phyloP scores from a whole-genome alignment of 2,329 filamentous ascomycete genomes.

The Aspergillus sp. region DNA sequence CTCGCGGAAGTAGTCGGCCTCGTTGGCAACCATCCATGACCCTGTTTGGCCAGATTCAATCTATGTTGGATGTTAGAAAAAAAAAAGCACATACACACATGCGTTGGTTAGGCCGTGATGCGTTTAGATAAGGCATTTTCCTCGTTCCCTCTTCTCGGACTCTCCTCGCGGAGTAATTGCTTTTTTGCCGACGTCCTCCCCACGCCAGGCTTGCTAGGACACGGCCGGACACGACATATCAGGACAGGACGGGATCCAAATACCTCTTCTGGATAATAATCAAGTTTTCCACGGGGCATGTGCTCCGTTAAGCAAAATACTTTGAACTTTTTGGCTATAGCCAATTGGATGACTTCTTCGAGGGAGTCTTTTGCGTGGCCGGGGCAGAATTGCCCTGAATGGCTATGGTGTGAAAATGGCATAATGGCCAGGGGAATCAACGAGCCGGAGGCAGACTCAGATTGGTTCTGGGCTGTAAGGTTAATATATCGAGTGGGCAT shows the following conservation, averaged over 20 bases:
- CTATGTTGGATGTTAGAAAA: conserved; percentile 16
- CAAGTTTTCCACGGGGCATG: conserved; percentile 77
- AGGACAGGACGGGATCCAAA: neutral
- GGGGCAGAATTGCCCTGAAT: conserved; percentile 95
- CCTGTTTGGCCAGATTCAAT: conserved; percentile 34
- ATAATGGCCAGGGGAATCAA: conserved; percentile 48
- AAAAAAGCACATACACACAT: neutral
- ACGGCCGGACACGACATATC: neutral
- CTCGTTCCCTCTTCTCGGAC: neutral
- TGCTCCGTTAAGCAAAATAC: conserved; percentile 91
- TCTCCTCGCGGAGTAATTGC: neutral
- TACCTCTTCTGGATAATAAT: conserved; percentile 93
- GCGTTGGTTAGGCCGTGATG: neutral
- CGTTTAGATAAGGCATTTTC: neutral
- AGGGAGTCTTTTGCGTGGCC: conserved; percentile 82
- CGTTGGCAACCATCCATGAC: conserved; percentile 46
- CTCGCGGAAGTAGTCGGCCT: conserved; percentile 69
- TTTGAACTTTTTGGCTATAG: conserved; percentile 75
- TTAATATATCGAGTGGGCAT: neutral
- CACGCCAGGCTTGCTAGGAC: neutral
- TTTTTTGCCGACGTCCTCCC: neutral
- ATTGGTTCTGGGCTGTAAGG: neutral
- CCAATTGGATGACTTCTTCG: conserved; percentile 77
- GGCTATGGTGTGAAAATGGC: conserved; percentile 97
- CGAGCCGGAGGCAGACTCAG: neutral